These are phyloP conservation scores for Trametes maxima DNA, from an alignment of 768 basidiomycete species.

Conservation along the genomic window DNA sequence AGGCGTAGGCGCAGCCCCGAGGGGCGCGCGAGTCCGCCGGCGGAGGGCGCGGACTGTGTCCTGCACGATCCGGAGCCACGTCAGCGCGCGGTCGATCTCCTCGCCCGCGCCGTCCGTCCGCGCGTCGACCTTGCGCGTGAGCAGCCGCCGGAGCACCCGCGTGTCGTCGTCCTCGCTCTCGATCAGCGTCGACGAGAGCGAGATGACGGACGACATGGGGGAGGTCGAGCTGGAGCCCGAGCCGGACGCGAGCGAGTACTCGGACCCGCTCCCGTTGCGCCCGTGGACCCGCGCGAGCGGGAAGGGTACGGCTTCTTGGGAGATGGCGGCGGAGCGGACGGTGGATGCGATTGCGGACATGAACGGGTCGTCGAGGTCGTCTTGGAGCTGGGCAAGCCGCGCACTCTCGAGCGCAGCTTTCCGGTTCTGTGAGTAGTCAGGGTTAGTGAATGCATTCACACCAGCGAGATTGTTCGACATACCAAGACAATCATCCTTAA, in stretches of 20 bases:
- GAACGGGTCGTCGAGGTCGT: constrained; percentile 16
- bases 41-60: constrained; percentile 36
- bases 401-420: constrained; percentile 17
- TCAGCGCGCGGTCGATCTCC: constrained; percentile 59
- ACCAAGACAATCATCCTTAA: constrained; percentile 60
- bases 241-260: constrained; percentile 7
- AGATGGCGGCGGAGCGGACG: constrained; percentile 3
- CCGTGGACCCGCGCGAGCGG: constrained; percentile 3
- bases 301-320: constrained; percentile 11
- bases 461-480: constrained; percentile 16
- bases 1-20: no score
- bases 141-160: constrained; percentile 59
- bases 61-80: constrained; percentile 66
- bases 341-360: constrained; percentile 19
- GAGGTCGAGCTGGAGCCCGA: constrained; percentile 16
- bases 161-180: constrained; percentile 71
- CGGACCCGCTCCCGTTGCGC: constrained; percentile 18
- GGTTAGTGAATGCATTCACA: not conserved
- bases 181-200: constrained; percentile 51
- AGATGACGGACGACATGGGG: constrained; percentile 42
- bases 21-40: constrained; percentile 4
- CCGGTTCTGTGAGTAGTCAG: constrained; percentile 3
- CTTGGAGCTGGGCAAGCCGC: constrained; percentile 5
- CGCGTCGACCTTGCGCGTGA: constrained; percentile 67
- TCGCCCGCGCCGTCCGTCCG: constrained; percentile 57